phyloP scores from a whole-genome alignment of 306 rosid genomes.

The Gleditsia sinensis region DNA sequence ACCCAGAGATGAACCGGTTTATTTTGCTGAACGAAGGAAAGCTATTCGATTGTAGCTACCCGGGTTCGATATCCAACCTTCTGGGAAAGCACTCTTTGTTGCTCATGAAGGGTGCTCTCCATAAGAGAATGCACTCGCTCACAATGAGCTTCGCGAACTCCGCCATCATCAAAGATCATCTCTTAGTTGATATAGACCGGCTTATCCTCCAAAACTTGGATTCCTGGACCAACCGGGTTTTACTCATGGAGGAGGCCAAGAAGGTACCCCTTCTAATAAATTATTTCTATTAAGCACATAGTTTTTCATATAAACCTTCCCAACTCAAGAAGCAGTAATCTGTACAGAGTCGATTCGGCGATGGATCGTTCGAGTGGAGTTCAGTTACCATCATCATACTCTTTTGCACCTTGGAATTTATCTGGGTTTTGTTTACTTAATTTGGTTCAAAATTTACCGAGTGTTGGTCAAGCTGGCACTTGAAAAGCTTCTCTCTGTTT shows the following conservation, averaged over 20 bases:
- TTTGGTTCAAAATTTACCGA: background rate
- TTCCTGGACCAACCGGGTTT: slow-evolving; percentile 72
- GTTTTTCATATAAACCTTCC: no score
- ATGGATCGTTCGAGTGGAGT: slow-evolving; percentile 29
- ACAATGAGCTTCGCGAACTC: slow-evolving; percentile 86
- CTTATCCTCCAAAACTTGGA: slow-evolving; percentile 73
- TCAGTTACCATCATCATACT: slow-evolving; percentile 18
- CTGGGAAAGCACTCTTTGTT: slow-evolving; percentile 80
- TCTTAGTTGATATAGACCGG: slow-evolving; percentile 73
- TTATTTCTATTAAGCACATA: no score
- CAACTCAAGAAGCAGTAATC: background rate
- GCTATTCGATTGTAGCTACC: slow-evolving; percentile 83
- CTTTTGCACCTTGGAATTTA: background rate
- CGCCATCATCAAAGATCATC: slow-evolving; percentile 68
- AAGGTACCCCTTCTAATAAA: slow-evolving; percentile 38
- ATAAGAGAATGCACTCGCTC: slow-evolving; percentile 85
- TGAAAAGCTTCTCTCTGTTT: background rate
- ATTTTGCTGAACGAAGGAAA: slow-evolving; percentile 83
- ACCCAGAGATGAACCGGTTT: slow-evolving; percentile 82
- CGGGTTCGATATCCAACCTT: slow-evolving; percentile 81
- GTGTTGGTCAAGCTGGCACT: slow-evolving; percentile 30
- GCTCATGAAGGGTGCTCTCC: slow-evolving; percentile 77
- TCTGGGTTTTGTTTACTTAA: slow-evolving; percentile 8
- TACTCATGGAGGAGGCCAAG: slow-evolving; percentile 93
- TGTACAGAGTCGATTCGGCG: slow-evolving; percentile 34